phyloP scores from a whole-genome alignment of 192 early-diverging fungal species.

The Backusella mclennaniae region DNA sequence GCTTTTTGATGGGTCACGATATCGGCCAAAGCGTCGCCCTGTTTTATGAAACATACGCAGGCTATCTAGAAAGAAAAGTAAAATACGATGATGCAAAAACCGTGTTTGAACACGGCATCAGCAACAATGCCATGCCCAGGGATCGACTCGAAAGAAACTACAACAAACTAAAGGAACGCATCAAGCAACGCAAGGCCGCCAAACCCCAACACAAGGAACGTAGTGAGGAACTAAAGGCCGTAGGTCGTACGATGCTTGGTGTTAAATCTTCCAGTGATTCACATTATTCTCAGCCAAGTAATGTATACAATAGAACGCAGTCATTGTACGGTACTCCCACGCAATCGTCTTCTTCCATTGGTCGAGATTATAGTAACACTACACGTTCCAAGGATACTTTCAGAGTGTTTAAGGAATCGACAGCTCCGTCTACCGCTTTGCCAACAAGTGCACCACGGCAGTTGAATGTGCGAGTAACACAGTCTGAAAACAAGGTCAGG shows the following conservation, averaged over 20 bases:
- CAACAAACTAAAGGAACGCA: background rate
- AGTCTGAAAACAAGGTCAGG: background rate
- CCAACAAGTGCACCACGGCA: background rate
- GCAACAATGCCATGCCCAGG: background rate
- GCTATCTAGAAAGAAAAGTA: background rate
- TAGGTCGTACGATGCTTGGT: background rate
- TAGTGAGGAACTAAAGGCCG: background rate
- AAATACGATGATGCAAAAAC: background rate
- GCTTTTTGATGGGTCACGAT: background rate
- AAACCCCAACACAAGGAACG: background rate
- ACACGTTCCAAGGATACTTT: background rate
- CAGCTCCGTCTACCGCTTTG: background rate
- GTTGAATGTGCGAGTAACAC: background rate
- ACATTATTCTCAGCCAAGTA: background rate
- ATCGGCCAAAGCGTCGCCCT: background rate
- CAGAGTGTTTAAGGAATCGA: background rate
- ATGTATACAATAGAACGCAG: background rate
- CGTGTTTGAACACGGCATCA: background rate
- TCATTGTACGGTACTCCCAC: background rate
- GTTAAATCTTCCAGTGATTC: background rate
- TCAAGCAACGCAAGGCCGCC: background rate
- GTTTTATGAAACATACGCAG: constrained; percentile 4
- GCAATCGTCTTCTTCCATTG: background rate
- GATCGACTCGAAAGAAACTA: background rate
- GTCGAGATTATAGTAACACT: background rate